phyloP scores from a whole-genome alignment of 495 filamentous ascomycete genomes.

The Hypoxylon cercidicola region DNA sequence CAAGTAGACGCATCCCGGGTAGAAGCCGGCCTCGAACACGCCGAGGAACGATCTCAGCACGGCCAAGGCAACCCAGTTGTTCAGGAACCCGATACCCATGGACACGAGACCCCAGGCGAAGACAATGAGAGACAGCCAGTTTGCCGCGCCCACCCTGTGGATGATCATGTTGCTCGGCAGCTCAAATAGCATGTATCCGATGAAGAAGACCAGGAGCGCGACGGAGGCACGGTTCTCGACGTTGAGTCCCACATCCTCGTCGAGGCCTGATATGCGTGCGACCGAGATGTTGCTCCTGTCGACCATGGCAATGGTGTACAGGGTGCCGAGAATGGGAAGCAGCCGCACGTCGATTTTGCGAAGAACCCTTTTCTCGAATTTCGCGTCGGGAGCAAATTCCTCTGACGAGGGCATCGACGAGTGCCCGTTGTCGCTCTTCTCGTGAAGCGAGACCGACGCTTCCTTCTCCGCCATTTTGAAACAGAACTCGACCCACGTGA shows the following conservation, averaged over 20 bases:
- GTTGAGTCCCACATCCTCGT: constrained; percentile 43
- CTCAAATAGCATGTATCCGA: constrained; percentile 48
- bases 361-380: constrained; percentile 49
- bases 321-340: constrained; percentile 63
- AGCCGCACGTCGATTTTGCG: constrained; percentile 72
- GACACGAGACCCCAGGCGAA: constrained; percentile 63
- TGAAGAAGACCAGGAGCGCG: constrained; percentile 64
- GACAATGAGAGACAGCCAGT: constrained; percentile 69
- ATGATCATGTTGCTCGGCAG: constrained; percentile 78
- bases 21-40: constrained; percentile 67
- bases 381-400: constrained; percentile 11
- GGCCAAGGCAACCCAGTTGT: constrained; percentile 62
- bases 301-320: constrained; percentile 47
- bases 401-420: not conserved
- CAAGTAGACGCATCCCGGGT: constrained; percentile 69
- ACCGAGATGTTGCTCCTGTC: constrained; percentile 53
- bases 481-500: not conserved
- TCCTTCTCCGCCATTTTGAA: constrained; percentile 30
- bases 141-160: constrained; percentile 63
- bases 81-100: constrained; percentile 69
- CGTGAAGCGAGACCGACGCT: constrained; percentile 31
- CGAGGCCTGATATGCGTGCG: constrained; percentile 60
- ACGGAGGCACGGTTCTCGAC: constrained; percentile 44
- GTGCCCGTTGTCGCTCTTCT: constrained; percentile 23
- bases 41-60: constrained; percentile 66